Conservation (phyloP, 176 grass and related monocot species). For the Pharus latifolius region DNA sequence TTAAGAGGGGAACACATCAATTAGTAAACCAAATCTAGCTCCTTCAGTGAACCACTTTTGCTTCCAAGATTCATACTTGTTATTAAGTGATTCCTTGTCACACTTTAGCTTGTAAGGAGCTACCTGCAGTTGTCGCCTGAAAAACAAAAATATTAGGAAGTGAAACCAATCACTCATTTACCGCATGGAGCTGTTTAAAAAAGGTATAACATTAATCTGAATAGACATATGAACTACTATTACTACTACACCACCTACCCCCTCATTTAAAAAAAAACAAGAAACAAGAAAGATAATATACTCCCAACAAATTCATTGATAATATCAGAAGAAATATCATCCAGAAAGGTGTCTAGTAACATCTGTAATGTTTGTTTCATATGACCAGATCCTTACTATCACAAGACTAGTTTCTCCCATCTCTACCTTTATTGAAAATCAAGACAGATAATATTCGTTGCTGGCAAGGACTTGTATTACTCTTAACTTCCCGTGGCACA, state of each 20-base stretch:
- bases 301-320: too few relatives aligned
- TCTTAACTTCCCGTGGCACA: too few relatives aligned
- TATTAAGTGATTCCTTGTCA: conserved; percentile 82
- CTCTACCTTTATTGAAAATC: too few relatives aligned
- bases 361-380: too few relatives aligned
- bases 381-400: too few relatives aligned
- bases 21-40: not conserved
- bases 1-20: not conserved
- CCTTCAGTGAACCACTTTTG: not conserved
- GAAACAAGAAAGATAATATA: too few relatives aligned
- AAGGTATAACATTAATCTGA: not conserved
- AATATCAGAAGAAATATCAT: too few relatives aligned
- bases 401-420: too few relatives aligned
- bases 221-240: not conserved
- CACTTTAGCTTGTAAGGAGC: conserved; percentile 90
- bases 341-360: too few relatives aligned
- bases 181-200: not conserved
- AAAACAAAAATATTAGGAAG: conserved; percentile 23
- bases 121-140: conserved; percentile 84
- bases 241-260: not conserved
- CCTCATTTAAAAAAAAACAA: too few relatives aligned
- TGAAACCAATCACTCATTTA: not conserved
- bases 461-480: too few relatives aligned
- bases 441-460: too few relatives aligned
- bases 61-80: conserved; percentile 44